A percentile compares a stretch with the other conserved stretches of the same genome.
Evolutionary conservation across 371 early-diverging fungal genomes (phyloP).

Genomic region (Mortierella sp.): DNA sequence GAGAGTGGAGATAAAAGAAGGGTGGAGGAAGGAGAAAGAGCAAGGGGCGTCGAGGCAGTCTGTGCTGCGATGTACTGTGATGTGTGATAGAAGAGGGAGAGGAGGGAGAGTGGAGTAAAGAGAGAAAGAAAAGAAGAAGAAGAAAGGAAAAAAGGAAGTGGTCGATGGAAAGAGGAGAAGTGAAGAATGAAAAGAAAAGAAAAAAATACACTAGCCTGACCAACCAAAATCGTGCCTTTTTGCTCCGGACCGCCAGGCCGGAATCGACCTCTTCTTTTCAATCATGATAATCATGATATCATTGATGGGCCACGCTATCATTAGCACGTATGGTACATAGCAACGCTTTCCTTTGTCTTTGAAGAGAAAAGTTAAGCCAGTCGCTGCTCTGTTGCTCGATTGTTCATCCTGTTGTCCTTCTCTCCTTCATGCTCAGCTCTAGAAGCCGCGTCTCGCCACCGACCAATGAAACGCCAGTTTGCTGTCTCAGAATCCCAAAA

Average conservation of each 20-base stretch:
- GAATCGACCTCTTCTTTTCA: background rate
- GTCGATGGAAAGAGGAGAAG: background rate
- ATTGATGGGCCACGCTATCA: background rate
- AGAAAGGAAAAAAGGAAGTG: background rate
- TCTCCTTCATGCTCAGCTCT: background rate
- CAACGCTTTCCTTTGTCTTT: background rate
- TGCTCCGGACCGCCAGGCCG: slow-evolving; percentile 1
- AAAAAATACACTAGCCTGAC: background rate
- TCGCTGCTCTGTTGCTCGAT: background rate
- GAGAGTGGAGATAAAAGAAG: background rate
- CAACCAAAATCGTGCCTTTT: slow-evolving; percentile 1
- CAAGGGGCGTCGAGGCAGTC: background rate
- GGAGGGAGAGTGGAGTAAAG: background rate
- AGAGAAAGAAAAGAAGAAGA: slow-evolving; percentile 18
- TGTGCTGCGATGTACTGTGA: background rate
- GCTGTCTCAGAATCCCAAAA: slow-evolving; percentile 9
- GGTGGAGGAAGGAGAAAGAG: background rate
- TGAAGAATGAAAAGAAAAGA: background rate
- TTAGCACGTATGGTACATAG: too few species aligned
- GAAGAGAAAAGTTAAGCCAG: background rate
- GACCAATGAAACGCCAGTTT: background rate
- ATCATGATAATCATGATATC: background rate
- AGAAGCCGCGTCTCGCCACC: slow-evolving; percentile 1
- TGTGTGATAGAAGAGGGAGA: background rate
- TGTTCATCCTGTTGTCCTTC: background rate